Conservation (phyloP, 805 yeast genomes). For the Teunomyces kruisii region DNA sequence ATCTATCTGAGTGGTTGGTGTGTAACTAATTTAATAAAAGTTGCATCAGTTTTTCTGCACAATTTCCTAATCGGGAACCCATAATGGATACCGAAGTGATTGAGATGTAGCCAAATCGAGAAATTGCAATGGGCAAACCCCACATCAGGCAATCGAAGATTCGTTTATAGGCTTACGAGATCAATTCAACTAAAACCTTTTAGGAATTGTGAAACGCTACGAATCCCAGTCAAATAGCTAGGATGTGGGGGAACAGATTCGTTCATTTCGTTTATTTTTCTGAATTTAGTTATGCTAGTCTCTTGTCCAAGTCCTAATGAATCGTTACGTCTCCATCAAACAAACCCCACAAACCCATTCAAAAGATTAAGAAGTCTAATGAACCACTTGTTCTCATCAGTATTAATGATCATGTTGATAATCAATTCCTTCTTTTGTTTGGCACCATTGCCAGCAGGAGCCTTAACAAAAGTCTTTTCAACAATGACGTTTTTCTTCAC, state of each 20-base stretch:
- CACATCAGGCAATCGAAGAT: background rate
- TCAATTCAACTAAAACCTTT: background rate
- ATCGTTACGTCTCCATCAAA: conserved; percentile 18
- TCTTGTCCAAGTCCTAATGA: background rate
- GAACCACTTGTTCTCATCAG: conserved; percentile 46
- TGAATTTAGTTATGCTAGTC: background rate
- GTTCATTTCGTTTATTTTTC: background rate
- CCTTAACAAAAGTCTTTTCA: conserved; percentile 37
- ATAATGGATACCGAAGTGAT: background rate
- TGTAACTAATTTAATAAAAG: too few relatives aligned
- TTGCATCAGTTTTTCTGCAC: background rate
- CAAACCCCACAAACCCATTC: conserved; percentile 45
- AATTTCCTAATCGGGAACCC: background rate
- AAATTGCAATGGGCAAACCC: background rate
- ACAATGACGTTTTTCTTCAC: conserved; percentile 40
- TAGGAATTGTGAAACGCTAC: too few relatives aligned
- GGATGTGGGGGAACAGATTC: background rate
- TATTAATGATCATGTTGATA: conserved; percentile 42
- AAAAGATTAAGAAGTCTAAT: conserved; percentile 34
- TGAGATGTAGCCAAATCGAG: background rate
- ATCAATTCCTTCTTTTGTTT: conserved; percentile 36
- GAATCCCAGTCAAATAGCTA: background rate
- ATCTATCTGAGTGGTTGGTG: too few relatives aligned
- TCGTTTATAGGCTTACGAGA: background rate
- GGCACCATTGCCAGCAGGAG: conserved; percentile 18